Conservation (phyloP, 495 filamentous ascomycete species). For the Daldinia vernicosa region DNA sequence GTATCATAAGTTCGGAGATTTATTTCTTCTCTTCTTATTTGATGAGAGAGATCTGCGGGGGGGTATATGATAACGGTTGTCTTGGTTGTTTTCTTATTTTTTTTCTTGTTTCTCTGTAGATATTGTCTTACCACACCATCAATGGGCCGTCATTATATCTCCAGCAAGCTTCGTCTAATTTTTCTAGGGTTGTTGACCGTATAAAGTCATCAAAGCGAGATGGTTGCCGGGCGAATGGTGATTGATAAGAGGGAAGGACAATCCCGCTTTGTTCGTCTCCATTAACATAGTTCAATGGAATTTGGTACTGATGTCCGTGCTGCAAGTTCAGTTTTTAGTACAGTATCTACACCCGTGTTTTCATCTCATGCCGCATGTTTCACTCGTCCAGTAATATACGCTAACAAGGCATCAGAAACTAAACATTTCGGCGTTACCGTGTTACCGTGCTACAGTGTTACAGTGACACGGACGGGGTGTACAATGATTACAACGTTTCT, state of each 20-base stretch:
- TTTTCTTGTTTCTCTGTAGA: background rate
- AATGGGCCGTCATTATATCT: background rate
- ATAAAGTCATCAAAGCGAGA: conserved; percentile 20
- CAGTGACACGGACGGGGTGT: conserved; percentile 8
- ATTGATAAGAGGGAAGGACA: conserved; percentile 22
- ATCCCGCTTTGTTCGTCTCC: conserved; percentile 30
- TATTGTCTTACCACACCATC: conserved; percentile 2
- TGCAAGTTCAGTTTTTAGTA: conserved; percentile 8
- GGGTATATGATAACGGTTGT: conserved; percentile 14
- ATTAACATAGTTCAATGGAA: conserved; percentile 22
- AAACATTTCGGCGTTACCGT: conserved; percentile 11
- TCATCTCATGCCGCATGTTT: conserved; percentile 16
- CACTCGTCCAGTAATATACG: conserved; percentile 12
- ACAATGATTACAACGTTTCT: background rate
- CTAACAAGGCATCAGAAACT: conserved; percentile 8
- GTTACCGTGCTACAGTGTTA: conserved; percentile 6
- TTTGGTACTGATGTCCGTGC: conserved; percentile 28
- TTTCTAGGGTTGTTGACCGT: conserved; percentile 7
- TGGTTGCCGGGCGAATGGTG: conserved; percentile 41
- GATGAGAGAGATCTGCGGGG: conserved; percentile 33
- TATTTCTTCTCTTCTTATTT: conserved; percentile 25
- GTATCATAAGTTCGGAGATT: conserved; percentile 35
- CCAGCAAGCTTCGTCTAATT: background rate
- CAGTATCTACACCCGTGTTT: conserved; percentile 2
- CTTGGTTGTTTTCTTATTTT: background rate